phyloP scores from a whole-genome alignment of 306 rosid species.

The Inga oerstediana region DNA sequence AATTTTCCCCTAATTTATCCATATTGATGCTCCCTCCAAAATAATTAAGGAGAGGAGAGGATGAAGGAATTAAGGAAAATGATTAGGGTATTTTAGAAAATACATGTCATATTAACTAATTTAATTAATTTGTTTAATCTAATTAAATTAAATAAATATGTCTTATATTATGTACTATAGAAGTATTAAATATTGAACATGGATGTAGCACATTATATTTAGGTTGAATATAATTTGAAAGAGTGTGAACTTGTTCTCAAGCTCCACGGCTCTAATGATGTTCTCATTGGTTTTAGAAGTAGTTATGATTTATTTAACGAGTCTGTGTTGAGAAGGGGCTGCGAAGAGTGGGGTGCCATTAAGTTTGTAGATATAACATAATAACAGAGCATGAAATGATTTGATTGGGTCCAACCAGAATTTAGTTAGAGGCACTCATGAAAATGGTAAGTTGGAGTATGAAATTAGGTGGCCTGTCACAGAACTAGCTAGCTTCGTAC shows the following conservation, averaged over 20 bases:
- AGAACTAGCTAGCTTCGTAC: not conserved
- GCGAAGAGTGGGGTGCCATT: slow-evolving; percentile 12
- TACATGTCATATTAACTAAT: too few relatives aligned
- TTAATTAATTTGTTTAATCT: too few relatives aligned
- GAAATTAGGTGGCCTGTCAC: slow-evolving; percentile 52
- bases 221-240: not conserved
- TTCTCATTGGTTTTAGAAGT: not conserved
- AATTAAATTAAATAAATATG: too few relatives aligned
- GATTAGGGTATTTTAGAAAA: too few relatives aligned
- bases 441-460: slow-evolving; percentile 6
- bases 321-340: slow-evolving; percentile 18
- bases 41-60: too few relatives aligned
- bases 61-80: too few relatives aligned
- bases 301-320: not conserved
- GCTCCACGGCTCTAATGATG: not conserved
- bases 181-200: too few relatives aligned
- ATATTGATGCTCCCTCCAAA: too few relatives aligned
- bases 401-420: slow-evolving; percentile 52
- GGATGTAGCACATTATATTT: not conserved
- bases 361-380: not conserved
- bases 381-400: slow-evolving; percentile 23
- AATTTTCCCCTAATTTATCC: too few relatives aligned
- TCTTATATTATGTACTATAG: too few relatives aligned
- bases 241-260: not conserved
- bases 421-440: slow-evolving; percentile 51